Evolutionary conservation across 495 filamentous ascomycete genomes (phyloP), one percentile per base, ranked within the genome.

Genomic region (Xylaria palmicola): DNA sequence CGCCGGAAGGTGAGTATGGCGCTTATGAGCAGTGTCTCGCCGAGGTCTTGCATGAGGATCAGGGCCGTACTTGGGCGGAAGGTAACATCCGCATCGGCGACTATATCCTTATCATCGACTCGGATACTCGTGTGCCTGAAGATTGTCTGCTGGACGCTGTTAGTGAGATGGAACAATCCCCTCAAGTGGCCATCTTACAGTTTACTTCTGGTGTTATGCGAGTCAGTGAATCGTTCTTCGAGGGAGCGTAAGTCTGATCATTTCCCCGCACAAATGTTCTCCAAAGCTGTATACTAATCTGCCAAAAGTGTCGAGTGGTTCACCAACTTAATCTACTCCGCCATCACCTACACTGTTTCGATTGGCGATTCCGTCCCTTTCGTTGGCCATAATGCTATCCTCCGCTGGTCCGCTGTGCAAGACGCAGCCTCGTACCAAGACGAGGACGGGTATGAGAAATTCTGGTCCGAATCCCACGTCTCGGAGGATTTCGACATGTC

Each of bases 401-500:
- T 90, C 19, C 80, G 88, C 29, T 90, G 88, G 88, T 72, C 78
- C 39, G 88, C 88, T 15, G 75, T 90, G 17, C 88, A 90, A 71
- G 77, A 85, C 41, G 84, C 89, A 40, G 81, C 79, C 4, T 52
- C 68, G 6, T 74, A 72, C 56, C 43, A 59, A 0, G 75, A 77
- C 59, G 72, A 71, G 41, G 75, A 76, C 39, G 70, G 70, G 29
- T 74, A 80, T 57, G 85, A 89, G 67, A 89, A 88, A 64, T 90
- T 81, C 73, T 90, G 88, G 88, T 89, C 87, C 12, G 88, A 90
- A 68, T 79, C 77, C 0, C 86, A 86, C 60, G 88, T 90, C 41
- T 90, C 87, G 0, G 88, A 90, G 62, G 88, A 90, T 63, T 90
- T 90, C 58, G 88, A 90, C 37, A 89, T 90, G 85, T 79, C 88